Percentiles rank a stretch among this genome's conserved stretches.
Conservation (phyloP, 352 stramenopile genomes). For the Phytophthora hibernalis region DNA sequence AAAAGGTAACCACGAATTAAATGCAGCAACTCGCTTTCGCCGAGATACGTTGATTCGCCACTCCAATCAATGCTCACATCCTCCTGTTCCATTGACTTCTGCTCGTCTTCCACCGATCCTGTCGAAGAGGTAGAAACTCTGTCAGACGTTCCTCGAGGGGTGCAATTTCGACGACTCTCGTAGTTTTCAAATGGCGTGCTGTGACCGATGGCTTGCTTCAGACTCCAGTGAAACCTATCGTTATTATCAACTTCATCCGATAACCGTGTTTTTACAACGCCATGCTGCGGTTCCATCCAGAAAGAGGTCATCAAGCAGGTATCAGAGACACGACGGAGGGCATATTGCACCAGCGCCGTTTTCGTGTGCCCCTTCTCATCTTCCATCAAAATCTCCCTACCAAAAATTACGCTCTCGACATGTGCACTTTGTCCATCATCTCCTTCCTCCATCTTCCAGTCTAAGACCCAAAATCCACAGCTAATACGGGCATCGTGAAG, state of each 20-base stretch:
- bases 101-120: constrained; percentile 42
- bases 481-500: constrained; percentile 76
- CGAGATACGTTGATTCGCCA: constrained; percentile 56
- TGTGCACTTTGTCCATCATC: constrained; percentile 55
- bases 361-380: constrained; percentile 78
- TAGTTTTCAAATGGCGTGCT: constrained; percentile 61
- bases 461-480: constrained; percentile 84
- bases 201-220: constrained; percentile 78
- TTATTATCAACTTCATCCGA: constrained; percentile 49
- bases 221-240: constrained; percentile 72
- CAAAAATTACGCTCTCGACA: constrained; percentile 80
- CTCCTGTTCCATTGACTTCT: constrained; percentile 57
- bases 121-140: constrained; percentile 11
- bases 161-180: constrained; percentile 27
- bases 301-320: constrained; percentile 87
- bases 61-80: constrained; percentile 45
- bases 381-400: constrained; percentile 86
- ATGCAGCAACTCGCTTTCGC: constrained; percentile 75
- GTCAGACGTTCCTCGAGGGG: constrained; percentile 9
- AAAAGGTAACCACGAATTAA: constrained; percentile 81
- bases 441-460: constrained; percentile 79
- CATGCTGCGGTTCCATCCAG: constrained; percentile 91
- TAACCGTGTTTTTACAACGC: constrained; percentile 65
- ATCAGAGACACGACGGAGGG: constrained; percentile 71
- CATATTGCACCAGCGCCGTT: constrained; percentile 84